Conservation (phyloP, 805 yeast genomes). For the Cyberlindnera euphorbiiphila region DNA sequence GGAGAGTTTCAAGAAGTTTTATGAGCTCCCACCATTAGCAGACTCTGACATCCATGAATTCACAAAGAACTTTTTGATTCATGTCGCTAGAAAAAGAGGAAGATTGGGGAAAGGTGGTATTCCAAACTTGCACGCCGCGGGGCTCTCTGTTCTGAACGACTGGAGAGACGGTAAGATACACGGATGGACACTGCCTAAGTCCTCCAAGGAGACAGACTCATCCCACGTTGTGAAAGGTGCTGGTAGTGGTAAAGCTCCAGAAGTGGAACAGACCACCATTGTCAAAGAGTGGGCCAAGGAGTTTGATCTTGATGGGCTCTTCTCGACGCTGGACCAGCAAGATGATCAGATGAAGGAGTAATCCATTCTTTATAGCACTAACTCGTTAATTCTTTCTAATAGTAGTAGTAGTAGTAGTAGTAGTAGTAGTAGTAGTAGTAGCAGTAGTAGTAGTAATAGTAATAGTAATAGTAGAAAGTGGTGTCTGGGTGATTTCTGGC, state of each 20-base stretch:
- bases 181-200: slow-evolving; percentile 83
- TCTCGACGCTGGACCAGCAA: slow-evolving; percentile 41
- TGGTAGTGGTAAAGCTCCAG: slow-evolving; percentile 33
- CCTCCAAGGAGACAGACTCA: slow-evolving; percentile 39
- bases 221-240: slow-evolving; percentile 26
- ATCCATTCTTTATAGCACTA: not conserved
- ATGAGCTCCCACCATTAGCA: slow-evolving; percentile 78
- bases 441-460: too few species aligned
- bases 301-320: slow-evolving; percentile 84
- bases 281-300: slow-evolving; percentile 93
- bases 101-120: slow-evolving; percentile 90
- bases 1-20: slow-evolving; percentile 65
- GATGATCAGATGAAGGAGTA: slow-evolving; percentile 5
- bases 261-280: slow-evolving; percentile 57
- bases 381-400: too few species aligned
- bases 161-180: slow-evolving; percentile 96
- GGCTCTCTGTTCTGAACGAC: slow-evolving; percentile 76
- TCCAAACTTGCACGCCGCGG: slow-evolving; percentile 86
- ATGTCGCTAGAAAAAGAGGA: slow-evolving; percentile 89
- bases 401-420: too few species aligned
- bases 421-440: too few species aligned
- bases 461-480: too few species aligned
- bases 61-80: slow-evolving; percentile 82
- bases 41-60: slow-evolving; percentile 68
- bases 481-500: slow-evolving; percentile 3